Conservation (phyloP, 2,329 filamentous ascomycete genomes). For the Pseudohalonectria lignicola region DNA sequence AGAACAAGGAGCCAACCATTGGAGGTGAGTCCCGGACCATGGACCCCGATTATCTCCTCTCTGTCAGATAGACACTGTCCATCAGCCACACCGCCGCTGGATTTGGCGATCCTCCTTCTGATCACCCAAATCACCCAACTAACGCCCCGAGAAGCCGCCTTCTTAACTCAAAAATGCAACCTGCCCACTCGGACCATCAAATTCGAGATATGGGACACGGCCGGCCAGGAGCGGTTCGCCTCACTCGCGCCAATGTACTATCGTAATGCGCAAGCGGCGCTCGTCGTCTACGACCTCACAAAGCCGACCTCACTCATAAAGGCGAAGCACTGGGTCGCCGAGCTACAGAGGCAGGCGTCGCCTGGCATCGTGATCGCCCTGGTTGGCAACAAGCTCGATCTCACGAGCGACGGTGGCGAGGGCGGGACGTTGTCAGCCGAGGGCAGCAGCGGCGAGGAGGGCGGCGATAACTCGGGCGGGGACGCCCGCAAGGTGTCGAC, state of each 20-base stretch:
- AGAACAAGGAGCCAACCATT: slow-evolving; percentile 99
- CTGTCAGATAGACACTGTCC: not conserved
- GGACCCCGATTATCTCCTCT: not conserved
- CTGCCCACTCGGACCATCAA: slow-evolving; percentile 86
- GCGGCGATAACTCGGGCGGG: slow-evolving; percentile 45
- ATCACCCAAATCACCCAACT: no score
- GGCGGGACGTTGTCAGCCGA: slow-evolving; percentile 37
- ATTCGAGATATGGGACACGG: slow-evolving; percentile 97
- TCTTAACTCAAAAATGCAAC: slow-evolving; percentile 97
- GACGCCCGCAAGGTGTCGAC: slow-evolving; percentile 82
- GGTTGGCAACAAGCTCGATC: slow-evolving; percentile 92
- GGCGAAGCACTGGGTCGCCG: slow-evolving; percentile 97
- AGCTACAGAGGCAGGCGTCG: slow-evolving; percentile 90
- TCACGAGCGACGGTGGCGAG: slow-evolving; percentile 53
- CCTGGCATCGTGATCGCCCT: slow-evolving; percentile 95
- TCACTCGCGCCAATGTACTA: slow-evolving; percentile 99
- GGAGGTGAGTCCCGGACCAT: slow-evolving; percentile 52
- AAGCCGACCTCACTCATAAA: slow-evolving; percentile 93
- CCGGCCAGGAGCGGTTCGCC: slow-evolving; percentile 94
- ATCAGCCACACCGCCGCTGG: no score
- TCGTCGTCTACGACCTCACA: slow-evolving; percentile 97
- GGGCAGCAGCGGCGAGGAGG: slow-evolving; percentile 33
- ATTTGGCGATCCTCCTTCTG: no score
- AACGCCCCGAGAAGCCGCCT: slow-evolving; percentile 55
- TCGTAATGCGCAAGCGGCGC: slow-evolving; percentile 92